Evolutionary conservation across 1,284 basidiomycete species (phyloP).

Genomic region (Ustilago bromivora): DNA sequence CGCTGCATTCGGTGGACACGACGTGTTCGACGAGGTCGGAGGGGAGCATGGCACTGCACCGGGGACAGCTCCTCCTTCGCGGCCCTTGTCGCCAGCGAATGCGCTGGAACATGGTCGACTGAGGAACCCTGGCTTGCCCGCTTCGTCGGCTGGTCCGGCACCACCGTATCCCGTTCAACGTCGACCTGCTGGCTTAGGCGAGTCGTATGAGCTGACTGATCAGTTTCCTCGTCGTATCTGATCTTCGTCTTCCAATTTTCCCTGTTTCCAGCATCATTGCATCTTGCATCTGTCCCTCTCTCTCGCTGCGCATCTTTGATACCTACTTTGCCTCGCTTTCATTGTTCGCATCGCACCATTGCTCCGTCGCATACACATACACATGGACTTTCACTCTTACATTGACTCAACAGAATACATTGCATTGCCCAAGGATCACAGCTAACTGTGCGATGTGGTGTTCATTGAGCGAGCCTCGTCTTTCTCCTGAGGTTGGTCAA

Average conservation of each 20-base stretch:
- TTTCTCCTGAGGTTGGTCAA: too few relatives aligned
- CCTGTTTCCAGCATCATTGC: neutral
- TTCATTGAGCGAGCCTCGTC: too few relatives aligned
- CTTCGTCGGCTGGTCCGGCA: slow-evolving; percentile 30
- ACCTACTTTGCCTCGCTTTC: neutral
- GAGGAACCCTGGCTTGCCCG: slow-evolving; percentile 31
- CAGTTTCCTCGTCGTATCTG: slow-evolving; percentile 31
- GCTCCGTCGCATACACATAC: neutral
- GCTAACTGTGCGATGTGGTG: neutral
- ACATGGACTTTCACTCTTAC: neutral
- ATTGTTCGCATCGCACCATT: slow-evolving; percentile 2
- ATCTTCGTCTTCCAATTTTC: neutral
- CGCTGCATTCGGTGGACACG: slow-evolving; percentile 32
- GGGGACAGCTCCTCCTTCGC: slow-evolving; percentile 41
- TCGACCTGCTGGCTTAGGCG: slow-evolving; percentile 15
- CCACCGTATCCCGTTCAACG: slow-evolving; percentile 34
- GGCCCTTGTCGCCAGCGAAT: slow-evolving; percentile 46
- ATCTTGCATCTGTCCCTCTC: neutral
- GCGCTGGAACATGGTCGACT: slow-evolving; percentile 48
- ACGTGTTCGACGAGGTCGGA: slow-evolving; percentile 44
- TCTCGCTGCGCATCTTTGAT: neutral
- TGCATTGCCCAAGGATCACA: neutral
- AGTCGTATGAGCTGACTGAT: slow-evolving; percentile 47
- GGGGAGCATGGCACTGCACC: slow-evolving; percentile 25
- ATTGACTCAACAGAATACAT: slow-evolving; percentile 7